Conservation (phyloP, 371 early-diverging fungal genomes). For the Mortierella polycephala region DNA sequence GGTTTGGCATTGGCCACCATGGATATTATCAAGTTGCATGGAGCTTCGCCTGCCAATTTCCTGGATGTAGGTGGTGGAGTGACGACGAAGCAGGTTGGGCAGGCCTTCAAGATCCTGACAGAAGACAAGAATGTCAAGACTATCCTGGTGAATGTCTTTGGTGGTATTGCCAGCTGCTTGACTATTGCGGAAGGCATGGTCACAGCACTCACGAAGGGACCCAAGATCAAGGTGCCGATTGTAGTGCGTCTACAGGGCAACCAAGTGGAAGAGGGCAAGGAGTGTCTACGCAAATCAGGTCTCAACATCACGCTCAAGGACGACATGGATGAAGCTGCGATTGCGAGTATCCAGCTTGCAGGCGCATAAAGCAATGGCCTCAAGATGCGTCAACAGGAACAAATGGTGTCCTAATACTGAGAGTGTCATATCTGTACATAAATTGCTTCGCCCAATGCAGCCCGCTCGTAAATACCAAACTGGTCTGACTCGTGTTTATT, state of each 20-base stretch:
- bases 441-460: no score
- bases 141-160: slow-evolving; percentile 80
- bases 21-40: slow-evolving; percentile 78
- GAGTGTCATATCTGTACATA: no score
- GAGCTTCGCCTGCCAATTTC: slow-evolving; percentile 78
- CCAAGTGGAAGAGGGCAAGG: slow-evolving; percentile 73
- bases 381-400: no score
- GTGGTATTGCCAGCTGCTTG: slow-evolving; percentile 78
- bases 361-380: background rate
- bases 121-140: slow-evolving; percentile 73
- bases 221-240: slow-evolving; percentile 68
- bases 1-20: slow-evolving; percentile 81
- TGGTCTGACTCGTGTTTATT: no score
- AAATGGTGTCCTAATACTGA: no score
- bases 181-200: slow-evolving; percentile 81
- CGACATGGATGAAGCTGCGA: slow-evolving; percentile 75
- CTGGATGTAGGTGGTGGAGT: slow-evolving; percentile 79
- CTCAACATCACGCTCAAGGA: slow-evolving; percentile 69
- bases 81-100: slow-evolving; percentile 68
- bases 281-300: slow-evolving; percentile 63
- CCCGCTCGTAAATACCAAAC: no score
- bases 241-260: slow-evolving; percentile 70
- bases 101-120: slow-evolving; percentile 76
- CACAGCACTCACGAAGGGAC: slow-evolving; percentile 63
- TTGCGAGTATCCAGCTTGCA: slow-evolving; percentile 46